A percentile compares a stretch with the other conserved stretches of the same genome.
Evolutionary conservation across 345 rosid genomes (phyloP).

Genomic region (Eucalyptus microcorys): DNA sequence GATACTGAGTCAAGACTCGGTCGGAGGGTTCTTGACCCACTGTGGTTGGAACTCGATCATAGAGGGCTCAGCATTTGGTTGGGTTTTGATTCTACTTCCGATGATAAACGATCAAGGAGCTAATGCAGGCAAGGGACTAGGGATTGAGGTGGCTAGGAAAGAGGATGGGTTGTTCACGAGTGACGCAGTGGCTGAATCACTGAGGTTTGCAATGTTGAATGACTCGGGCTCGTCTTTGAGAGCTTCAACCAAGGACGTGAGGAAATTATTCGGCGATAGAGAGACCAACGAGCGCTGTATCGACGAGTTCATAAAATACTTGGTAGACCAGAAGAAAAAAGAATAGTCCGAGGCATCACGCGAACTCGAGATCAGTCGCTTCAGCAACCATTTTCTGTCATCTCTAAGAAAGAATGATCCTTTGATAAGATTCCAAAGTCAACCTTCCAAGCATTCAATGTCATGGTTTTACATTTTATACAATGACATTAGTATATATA

Average conservation of each 20-base stretch:
- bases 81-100: background rate
- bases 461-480: background rate
- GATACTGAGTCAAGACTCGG: conserved; percentile 20
- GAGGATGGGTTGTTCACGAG: conserved; percentile 17
- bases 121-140: conserved; percentile 13
- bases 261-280: too few relatives aligned
- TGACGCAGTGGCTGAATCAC: conserved; percentile 7
- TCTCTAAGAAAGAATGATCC: background rate
- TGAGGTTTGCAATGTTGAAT: conserved; percentile 12
- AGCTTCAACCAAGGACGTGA: background rate
- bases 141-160: conserved; percentile 3
- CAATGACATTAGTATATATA: background rate
- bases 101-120: conserved; percentile 18
- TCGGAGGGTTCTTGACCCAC: conserved; percentile 24
- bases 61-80: conserved; percentile 8
- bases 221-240: background rate
- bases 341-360: background rate
- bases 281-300: background rate
- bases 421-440: background rate
- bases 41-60: conserved; percentile 16
- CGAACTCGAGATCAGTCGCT: background rate
- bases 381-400: background rate
- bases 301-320: background rate
- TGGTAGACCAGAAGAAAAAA: background rate
- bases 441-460: background rate